Evolutionary conservation across 1,284 basidiomycete species (phyloP).

Genomic region (Marasmius fiardii): DNA sequence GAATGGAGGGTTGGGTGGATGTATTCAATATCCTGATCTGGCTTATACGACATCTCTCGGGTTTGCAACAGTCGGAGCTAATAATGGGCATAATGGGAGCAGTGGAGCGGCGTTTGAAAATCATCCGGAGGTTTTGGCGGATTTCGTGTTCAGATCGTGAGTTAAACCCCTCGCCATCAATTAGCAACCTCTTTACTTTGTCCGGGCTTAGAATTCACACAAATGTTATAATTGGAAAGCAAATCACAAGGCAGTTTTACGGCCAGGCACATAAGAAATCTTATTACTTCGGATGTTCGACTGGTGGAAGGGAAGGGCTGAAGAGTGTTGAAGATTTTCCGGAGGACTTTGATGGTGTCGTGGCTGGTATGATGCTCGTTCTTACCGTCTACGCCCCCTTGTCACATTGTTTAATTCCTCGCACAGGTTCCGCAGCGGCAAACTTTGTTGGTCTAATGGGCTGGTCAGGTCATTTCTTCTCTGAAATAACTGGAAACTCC

Average conservation of each 20-base stretch:
- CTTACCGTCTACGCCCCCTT: background rate
- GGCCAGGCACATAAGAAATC: constrained; percentile 10
- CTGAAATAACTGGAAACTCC: constrained; percentile 1
- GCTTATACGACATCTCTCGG: constrained; percentile 8
- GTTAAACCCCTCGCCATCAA: no score
- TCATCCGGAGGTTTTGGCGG: constrained; percentile 8
- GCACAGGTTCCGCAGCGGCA: constrained; percentile 10
- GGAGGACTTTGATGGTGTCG: constrained; percentile 20
- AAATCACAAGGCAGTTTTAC: constrained; percentile 14
- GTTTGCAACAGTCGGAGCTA: constrained; percentile 12
- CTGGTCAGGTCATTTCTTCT: constrained; percentile 8
- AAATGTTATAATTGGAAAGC: constrained; percentile 15
- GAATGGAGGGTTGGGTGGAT: background rate
- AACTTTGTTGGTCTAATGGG: constrained; percentile 12
- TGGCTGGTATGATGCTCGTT: constrained; percentile 14
- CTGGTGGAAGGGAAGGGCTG: constrained; percentile 18
- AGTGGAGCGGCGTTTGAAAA: constrained; percentile 9
- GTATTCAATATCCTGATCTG: constrained; percentile 10
- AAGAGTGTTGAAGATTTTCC: constrained; percentile 17
- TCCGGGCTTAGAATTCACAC: constrained; percentile 11
- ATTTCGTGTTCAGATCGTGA: constrained; percentile 12
- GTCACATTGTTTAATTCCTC: no score
- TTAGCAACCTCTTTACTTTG: background rate
- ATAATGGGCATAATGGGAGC: constrained; percentile 13
- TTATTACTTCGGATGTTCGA: constrained; percentile 20